Evolutionary conservation across 345 rosid genomes (phyloP).

Genomic region (Fremontodendron californicum): DNA sequence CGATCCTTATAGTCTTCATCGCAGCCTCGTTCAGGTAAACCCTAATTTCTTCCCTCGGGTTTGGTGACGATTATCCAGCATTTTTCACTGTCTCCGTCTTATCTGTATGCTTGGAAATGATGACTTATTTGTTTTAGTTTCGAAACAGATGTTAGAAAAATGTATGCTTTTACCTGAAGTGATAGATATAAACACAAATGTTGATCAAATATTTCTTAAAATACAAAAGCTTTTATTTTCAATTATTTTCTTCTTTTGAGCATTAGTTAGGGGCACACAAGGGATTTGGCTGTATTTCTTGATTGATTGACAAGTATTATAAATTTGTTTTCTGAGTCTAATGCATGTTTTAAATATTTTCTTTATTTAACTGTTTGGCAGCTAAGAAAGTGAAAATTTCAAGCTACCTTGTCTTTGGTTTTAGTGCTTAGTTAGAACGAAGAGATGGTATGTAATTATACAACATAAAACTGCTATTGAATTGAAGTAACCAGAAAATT

Average conservation of each 20-base stretch:
- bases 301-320: not conserved
- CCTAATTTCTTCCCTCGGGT: not conserved
- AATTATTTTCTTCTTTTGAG: too few species aligned
- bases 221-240: not conserved
- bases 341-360: not conserved
- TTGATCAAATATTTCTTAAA: not conserved
- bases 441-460: not conserved
- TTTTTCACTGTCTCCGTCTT: not conserved
- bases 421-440: not conserved
- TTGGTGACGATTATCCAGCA: not conserved
- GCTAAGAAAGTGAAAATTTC: not conserved
- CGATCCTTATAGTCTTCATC: not conserved
- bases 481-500: not conserved
- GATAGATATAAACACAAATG: not conserved
- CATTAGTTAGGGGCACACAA: not conserved
- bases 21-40: conserved; percentile 13
- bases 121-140: not conserved
- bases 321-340: not conserved
- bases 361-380: not conserved
- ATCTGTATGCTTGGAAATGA: not conserved
- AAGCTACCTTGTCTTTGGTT: not conserved
- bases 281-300: not conserved
- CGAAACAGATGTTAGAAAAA: not conserved
- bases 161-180: not conserved
- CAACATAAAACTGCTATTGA: too few species aligned